These are phyloP conservation scores for Phalaenopsis hybrid DNA, from an alignment of 116 monocot species.

Conservation along the genomic window DNA sequence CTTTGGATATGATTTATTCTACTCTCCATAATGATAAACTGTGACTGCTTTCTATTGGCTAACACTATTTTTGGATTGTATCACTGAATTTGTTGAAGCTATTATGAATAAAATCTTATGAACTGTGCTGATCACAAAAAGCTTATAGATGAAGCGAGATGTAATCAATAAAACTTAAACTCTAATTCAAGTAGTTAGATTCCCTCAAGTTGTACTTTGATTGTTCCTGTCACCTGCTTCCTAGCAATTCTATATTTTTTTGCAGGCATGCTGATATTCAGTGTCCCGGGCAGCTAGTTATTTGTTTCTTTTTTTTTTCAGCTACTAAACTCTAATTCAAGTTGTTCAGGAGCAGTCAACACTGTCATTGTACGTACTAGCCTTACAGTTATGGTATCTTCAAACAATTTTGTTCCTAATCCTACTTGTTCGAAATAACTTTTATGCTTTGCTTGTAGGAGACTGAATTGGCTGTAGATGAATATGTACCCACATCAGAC, in stretches of 20 bases:
- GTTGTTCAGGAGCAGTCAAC: neutral
- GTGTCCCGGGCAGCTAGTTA: neutral
- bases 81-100: too few relatives aligned
- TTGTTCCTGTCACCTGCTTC: neutral
- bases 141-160: too few relatives aligned
- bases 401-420: neutral
- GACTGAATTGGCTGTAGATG: conserved; percentile 18
- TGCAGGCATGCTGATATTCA: neutral
- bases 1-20: too few relatives aligned
- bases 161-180: too few relatives aligned
- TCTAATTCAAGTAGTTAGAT: too few relatives aligned
- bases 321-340: neutral
- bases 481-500: conserved; percentile 17
- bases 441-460: conserved; percentile 35
- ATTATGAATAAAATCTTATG: too few relatives aligned
- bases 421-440: neutral
- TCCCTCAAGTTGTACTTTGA: neutral
- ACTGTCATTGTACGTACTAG: neutral
- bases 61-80: too few relatives aligned
- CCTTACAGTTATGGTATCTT: neutral
- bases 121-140: too few relatives aligned
- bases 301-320: neutral
- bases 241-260: neutral
- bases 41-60: too few relatives aligned
- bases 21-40: too few relatives aligned